Percentiles rank a stretch among this genome's conserved stretches.
Evolutionary conservation across 2,329 filamentous ascomycete genomes (phyloP).

Genomic region (Didymosphaeria variabile): DNA sequence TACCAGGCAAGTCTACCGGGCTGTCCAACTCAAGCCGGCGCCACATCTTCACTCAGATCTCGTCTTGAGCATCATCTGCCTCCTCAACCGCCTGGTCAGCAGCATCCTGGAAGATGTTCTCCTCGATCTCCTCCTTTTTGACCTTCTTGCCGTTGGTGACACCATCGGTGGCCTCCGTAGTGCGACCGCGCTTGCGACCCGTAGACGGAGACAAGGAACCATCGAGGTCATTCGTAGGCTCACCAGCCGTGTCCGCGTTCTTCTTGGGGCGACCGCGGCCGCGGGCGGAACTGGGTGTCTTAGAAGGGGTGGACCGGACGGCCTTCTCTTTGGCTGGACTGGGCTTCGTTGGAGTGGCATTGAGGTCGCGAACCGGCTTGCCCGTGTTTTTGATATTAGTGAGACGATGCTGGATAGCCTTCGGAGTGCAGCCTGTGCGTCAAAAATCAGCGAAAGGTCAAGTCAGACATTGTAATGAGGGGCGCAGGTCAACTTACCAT

Average conservation of each 20-base stretch:
- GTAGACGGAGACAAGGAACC: neutral
- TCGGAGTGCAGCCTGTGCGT: slow-evolving; percentile 34
- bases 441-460: neutral
- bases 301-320: slow-evolving; percentile 3
- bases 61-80: neutral
- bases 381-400: slow-evolving; percentile 28
- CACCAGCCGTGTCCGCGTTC: neutral
- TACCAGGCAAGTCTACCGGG: neutral
- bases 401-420: slow-evolving; percentile 38
- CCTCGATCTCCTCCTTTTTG: slow-evolving; percentile 9
- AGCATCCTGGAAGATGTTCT: neutral
- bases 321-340: neutral
- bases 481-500: slow-evolving; percentile 21
- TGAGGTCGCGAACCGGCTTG: neutral
- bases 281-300: neutral
- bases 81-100: neutral
- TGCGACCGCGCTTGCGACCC: slow-evolving; percentile 11
- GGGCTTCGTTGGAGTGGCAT: neutral
- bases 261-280: slow-evolving; percentile 12
- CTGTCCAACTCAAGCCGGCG: neutral
- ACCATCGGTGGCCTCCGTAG: slow-evolving; percentile 5
- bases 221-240: neutral
- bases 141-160: slow-evolving; percentile 6
- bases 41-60: neutral
- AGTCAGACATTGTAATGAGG: neutral